Base-by-base conservation (phyloP, 2,329 filamentous ascomycete genomes). In the Mycosphaerella sp. region DNA sequence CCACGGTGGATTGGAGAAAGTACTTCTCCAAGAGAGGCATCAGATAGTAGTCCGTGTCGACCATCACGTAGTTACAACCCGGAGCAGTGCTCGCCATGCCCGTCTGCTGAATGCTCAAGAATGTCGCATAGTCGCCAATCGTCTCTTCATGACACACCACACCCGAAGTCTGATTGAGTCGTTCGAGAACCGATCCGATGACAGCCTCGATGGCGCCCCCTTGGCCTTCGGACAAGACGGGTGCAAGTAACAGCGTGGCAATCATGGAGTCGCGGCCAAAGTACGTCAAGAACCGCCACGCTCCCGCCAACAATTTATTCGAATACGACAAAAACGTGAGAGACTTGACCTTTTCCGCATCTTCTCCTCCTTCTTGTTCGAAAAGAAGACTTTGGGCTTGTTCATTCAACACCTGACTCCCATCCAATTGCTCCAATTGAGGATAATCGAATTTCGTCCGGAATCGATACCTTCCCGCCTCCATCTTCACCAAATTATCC, bases 251-350 rank as follows among this genome's bases (percentile, higher is more conserved):
- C 0, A 85, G 73, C 11, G 78, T 71, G 1, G 80, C 74, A 39
- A 86, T 82, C 74, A 85, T 82, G 56, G 77, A 82, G 62, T 86
- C 82, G 9, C 82, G 76, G 0, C 82, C 82, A 67, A 86, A 85
- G 62, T 85, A 86, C 0, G 82, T 85, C 43, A 86, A 66, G 60
- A 85, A 86, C 1, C 81, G 72, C 83, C 82, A 86, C 3, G 80
- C 81, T 9, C 82, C 82, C 1, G 83, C 82, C 2, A 84, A 71
- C 0, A 86, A 71, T 59, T 85, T 86, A 32, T 80, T 72, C 0
- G 74, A 78, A 59, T 85, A 86, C 0, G 83, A 85, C 3, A 86
- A 70, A 66, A 86, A 85, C 0, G 81, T 80, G 0, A 85, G 68
- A 0, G 81, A 80, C 0, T 72, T 73, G 0, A 76, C 74, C 50